phyloP scores from a whole-genome alignment of 768 basidiomycete genomes.

The Tricholoma saponaceum region DNA sequence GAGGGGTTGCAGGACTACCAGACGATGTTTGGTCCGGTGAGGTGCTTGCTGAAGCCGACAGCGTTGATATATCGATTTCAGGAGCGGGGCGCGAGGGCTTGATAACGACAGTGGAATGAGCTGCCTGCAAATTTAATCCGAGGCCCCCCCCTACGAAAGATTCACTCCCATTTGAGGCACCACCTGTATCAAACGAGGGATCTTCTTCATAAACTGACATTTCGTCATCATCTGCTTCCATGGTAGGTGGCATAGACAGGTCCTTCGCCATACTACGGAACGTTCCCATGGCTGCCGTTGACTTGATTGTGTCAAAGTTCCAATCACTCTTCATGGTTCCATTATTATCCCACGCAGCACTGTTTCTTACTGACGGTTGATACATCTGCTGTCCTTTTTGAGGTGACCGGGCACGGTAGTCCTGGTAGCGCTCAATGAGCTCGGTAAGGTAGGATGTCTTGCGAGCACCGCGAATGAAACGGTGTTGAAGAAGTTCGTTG shows the following conservation, averaged over 20 bases:
- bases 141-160: constrained; percentile 35
- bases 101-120: constrained; percentile 73
- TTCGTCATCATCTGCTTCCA: constrained; percentile 54
- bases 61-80: constrained; percentile 38
- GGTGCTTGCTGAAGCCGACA: constrained; percentile 28
- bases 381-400: constrained; percentile 50
- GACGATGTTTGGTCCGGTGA: constrained; percentile 43
- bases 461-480: constrained; percentile 82
- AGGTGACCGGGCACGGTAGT: constrained; percentile 62
- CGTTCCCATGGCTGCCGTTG: constrained; percentile 71
- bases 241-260: constrained; percentile 48
- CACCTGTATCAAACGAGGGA: constrained; percentile 56
- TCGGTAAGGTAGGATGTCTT: constrained; percentile 83
- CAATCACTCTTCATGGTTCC: constrained; percentile 87
- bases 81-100: constrained; percentile 37
- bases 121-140: constrained; percentile 49
- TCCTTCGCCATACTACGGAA: constrained; percentile 72
- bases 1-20: constrained; percentile 33
- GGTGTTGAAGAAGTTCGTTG: constrained; percentile 89
- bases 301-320: constrained; percentile 89
- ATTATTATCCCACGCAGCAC: constrained; percentile 62
- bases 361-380: constrained; percentile 56
- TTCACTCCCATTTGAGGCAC: constrained; percentile 64
- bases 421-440: constrained; percentile 84
- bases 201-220: constrained; percentile 38